phyloP scores from a whole-genome alignment of 2,329 filamentous ascomycete genomes.

The Hymenoscyphus scutula region DNA sequence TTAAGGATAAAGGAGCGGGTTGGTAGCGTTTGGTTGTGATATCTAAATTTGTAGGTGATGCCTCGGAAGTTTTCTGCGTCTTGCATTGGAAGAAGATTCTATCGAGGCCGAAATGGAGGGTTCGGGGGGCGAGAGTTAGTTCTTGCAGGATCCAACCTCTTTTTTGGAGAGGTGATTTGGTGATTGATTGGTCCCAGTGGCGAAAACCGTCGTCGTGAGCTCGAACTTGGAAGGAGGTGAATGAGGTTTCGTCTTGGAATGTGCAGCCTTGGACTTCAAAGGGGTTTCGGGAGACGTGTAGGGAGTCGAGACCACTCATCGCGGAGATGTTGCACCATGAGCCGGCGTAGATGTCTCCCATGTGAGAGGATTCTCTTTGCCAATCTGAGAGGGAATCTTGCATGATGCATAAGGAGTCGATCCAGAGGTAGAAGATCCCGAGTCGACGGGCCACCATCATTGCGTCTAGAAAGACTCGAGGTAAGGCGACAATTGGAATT shows the following conservation, averaged over 20 bases:
- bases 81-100: conserved; percentile 19
- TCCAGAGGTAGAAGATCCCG: conserved; percentile 35
- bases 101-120: conserved; percentile 15
- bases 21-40: conserved; percentile 9
- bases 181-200: conserved; percentile 11
- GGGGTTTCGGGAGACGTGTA: conserved; percentile 12
- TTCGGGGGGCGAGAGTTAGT: conserved; percentile 14
- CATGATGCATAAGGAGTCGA: conserved; percentile 37
- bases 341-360: conserved; percentile 30
- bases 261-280: conserved; percentile 6
- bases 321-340: conserved; percentile 30
- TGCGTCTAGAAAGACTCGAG: conserved; percentile 32
- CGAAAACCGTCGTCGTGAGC: conserved; percentile 11
- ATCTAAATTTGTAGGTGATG: conserved; percentile 8
- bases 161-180: conserved; percentile 10
- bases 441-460: conserved; percentile 31
- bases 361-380: conserved; percentile 27
- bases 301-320: conserved; percentile 9
- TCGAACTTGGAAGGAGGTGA: background rate
- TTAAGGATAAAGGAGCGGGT: background rate
- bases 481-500: conserved; percentile 23
- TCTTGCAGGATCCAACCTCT: conserved; percentile 22
- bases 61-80: conserved; percentile 13
- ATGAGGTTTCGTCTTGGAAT: conserved; percentile 3
- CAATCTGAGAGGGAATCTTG: conserved; percentile 35